These are phyloP conservation scores for Coprinopsis strossmayeri DNA, from an alignment of 768 basidiomycete genomes.

Conservation along the genomic window DNA sequence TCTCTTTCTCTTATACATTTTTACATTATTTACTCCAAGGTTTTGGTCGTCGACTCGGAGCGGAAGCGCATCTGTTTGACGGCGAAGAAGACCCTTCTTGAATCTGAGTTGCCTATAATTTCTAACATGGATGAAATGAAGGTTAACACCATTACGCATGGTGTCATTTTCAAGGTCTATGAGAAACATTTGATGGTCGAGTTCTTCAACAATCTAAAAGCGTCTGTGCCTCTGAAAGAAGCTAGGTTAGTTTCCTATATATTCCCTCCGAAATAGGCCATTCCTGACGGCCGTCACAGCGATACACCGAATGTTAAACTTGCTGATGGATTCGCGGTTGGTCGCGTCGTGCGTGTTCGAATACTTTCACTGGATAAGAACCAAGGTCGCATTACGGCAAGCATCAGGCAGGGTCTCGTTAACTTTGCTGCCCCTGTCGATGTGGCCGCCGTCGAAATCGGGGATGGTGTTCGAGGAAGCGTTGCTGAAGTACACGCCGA, in stretches of 20 bases:
- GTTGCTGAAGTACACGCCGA: constrained; percentile 83
- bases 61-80: constrained; percentile 81
- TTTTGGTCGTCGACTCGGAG: constrained; percentile 76
- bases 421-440: constrained; percentile 45
- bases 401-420: constrained; percentile 73
- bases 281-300: constrained; percentile 31
- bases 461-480: constrained; percentile 61
- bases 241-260: constrained; percentile 48
- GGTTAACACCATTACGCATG: constrained; percentile 69
- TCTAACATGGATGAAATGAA: constrained; percentile 59
- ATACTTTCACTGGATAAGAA: constrained; percentile 60
- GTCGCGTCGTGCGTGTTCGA: constrained; percentile 81
- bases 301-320: constrained; percentile 57
- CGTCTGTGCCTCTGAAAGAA: constrained; percentile 74
- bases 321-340: constrained; percentile 61
- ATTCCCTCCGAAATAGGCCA: not conserved
- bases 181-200: constrained; percentile 82
- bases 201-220: constrained; percentile 86
- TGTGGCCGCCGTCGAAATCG: constrained; percentile 71
- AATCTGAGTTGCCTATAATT: constrained; percentile 70
- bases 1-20: constrained; percentile 8
- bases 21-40: constrained; percentile 31
- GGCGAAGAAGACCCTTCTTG: constrained; percentile 84
- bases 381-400: constrained; percentile 66
- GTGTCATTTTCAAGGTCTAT: constrained; percentile 75